Evolutionary conservation across 164 flowering plant genomes (phyloP), one percentile per base, ranked within the genome.

Genomic region (Saururus chinensis): DNA sequence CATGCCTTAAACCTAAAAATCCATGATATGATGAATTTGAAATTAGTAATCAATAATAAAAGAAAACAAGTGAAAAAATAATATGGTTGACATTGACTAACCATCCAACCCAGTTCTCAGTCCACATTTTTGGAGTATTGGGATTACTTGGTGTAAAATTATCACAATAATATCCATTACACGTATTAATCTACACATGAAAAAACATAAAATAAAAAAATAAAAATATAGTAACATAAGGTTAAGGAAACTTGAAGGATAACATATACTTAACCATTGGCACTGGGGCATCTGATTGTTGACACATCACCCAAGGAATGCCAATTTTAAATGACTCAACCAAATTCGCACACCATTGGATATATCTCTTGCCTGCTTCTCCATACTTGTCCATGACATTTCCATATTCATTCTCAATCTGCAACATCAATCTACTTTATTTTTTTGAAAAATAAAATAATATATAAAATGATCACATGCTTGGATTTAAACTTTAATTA

Each of bases 301-400:
- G 78, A 53, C 84, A 80, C 83, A 80, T 80, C 16, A 82, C 54
- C 86, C 86, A 82, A 17, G 84, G 84, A 4, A 76, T 76, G 19
- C 70, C 78, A 35, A 66, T 30, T 19, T 73, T 60, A 13, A 48
- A 59, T 23, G 70, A 48, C 19, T 40, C 49, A 7, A 82, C 86
- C 80, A 82, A 61, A 0, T 71, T 23, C 0, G 86, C 82, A 23
- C 73, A 68, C 86, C 86, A 82, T 0, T 80, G 21, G 0, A 75
- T 40, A 55, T 82, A 80, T 7, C 0, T 19, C 35, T 72, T 72
- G 20, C 77, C 82, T 4, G 63, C 74, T 6, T 48, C 64, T 19
- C 77, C 80, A 69, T 76, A 76, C 0, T 51, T 8, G 2, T 37
- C 19, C 21, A 41, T 52, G 0, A 76, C 54, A 40, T 72, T 70